Conservation (phyloP, 768 basidiomycete genomes). For the Phaeolepiota aurea region DNA sequence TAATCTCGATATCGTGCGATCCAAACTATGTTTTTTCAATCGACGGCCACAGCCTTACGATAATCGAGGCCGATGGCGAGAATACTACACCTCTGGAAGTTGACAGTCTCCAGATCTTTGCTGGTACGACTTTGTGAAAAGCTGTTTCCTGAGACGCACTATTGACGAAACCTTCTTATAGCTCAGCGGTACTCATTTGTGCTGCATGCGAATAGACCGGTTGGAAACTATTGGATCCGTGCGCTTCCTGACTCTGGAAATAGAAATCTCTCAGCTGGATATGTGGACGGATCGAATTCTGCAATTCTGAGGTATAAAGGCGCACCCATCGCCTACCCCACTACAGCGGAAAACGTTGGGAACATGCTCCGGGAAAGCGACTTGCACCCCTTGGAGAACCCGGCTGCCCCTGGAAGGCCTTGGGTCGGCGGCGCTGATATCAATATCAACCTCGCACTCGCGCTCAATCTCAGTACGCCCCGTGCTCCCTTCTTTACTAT, state of each 20-base stretch:
- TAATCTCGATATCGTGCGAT: slow-evolving; percentile 15
- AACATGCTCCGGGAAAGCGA: slow-evolving; percentile 26
- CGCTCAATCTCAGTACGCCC: slow-evolving; percentile 10
- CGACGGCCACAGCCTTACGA: slow-evolving; percentile 32
- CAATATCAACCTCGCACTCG: slow-evolving; percentile 23
- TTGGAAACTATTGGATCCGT: slow-evolving; percentile 37
- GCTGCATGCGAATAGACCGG: slow-evolving; percentile 28
- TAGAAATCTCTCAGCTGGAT: slow-evolving; percentile 10
- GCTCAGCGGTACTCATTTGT: slow-evolving; percentile 30
- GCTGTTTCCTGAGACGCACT: neutral
- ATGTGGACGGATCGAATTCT: slow-evolving; percentile 21
- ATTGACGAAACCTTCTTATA: slow-evolving; percentile 2
- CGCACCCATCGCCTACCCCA: slow-evolving; percentile 35
- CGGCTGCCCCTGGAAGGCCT: slow-evolving; percentile 21
- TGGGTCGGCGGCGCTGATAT: slow-evolving; percentile 33
- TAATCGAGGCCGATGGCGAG: slow-evolving; percentile 40
- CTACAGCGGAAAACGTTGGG: slow-evolving; percentile 14
- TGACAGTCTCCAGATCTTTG: slow-evolving; percentile 32
- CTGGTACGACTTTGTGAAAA: slow-evolving; percentile 14
- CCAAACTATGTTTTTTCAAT: slow-evolving; percentile 35
- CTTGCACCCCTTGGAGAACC: slow-evolving; percentile 27
- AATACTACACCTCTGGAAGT: slow-evolving; percentile 27
- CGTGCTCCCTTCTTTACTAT: slow-evolving; percentile 12
- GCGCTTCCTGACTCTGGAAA: slow-evolving; percentile 15
- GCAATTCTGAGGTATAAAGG: slow-evolving; percentile 31